phyloP scores from a whole-genome alignment of 331 rosid genomes.

The Erythrophleum ivorense region DNA sequence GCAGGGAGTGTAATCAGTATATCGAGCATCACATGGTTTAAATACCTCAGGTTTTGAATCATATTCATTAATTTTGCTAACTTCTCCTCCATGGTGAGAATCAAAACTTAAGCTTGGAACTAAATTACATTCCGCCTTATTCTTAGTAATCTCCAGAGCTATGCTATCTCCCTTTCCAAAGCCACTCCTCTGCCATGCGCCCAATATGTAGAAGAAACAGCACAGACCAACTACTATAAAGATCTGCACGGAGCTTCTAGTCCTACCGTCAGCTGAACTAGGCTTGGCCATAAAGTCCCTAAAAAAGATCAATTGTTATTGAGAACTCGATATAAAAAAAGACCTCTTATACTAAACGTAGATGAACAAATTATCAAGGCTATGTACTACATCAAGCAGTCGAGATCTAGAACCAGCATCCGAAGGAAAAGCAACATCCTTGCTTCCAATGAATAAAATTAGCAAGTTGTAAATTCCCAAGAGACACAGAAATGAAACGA shows the following conservation, averaged over 20 bases:
- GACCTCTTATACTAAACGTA: neutral
- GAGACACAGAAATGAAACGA: neutral
- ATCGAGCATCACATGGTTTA: conserved; percentile 60
- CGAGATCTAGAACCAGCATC: conserved; percentile 38
- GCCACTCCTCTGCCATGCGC: conserved; percentile 97
- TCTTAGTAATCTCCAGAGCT: conserved; percentile 75
- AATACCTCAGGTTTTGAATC: conserved; percentile 59
- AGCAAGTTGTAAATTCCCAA: conserved; percentile 18
- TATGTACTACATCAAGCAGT: conserved; percentile 5
- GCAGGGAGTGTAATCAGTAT: conserved; percentile 91
- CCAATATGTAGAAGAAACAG: conserved; percentile 89
- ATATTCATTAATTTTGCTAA: conserved; percentile 54
- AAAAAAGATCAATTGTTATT: conserved; percentile 34
- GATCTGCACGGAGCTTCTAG: conserved; percentile 84
- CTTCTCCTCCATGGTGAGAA: conserved; percentile 82
- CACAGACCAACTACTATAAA: conserved; percentile 85
- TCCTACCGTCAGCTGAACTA: conserved; percentile 70
- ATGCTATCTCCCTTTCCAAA: conserved; percentile 95
- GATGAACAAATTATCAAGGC: conserved; percentile 15
- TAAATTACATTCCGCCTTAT: conserved; percentile 63
- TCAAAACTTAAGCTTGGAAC: conserved; percentile 77
- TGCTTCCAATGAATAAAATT: conserved; percentile 31
- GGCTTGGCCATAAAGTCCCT: conserved; percentile 84
- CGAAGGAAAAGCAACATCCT: conserved; percentile 15
- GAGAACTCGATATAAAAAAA: conserved; percentile 30